Base-by-base conservation (phyloP, 2,329 filamentous ascomycete species). In the Aspergillus aculeatinus region DNA sequence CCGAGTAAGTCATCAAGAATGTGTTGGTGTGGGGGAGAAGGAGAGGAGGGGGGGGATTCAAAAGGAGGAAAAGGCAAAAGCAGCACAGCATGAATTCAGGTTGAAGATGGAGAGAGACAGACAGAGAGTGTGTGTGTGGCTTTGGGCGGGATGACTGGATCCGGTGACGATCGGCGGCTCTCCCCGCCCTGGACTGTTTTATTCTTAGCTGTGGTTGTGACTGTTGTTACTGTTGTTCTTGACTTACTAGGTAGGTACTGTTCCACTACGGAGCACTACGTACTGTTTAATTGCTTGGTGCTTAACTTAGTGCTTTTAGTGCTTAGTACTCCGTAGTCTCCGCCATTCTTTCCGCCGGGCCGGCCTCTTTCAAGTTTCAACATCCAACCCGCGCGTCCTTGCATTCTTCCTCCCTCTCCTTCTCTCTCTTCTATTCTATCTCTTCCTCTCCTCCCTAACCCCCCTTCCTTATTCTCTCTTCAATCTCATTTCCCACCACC, bases 181-280 rank as follows among this genome's bases (percentile, higher is more conserved):
- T 57, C 57, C 61, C 52, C 61, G 59, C 33, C 62, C 60, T 58
- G 31, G 42, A 31, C 47, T 50, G 42, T 29, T 54, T 44, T 59
- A 54, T 51, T 54, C 48, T 51, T 48, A 54, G 31, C 35, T 48
- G 49, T 21, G 7, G 27, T 29, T 29, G 5, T 9, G 2, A 27
- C 27, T 27, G 25, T 27, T 27, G 6, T 27, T 6, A 7, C 7
- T 7, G 27, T 27, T 23, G 23, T 23, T 23, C 4, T 23, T 23
- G 4, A 4, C 4, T 23, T 1, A 4, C 3, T 23, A 23, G 3
- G 3, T 23, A 23, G 21, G 2, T 21, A 27, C 27, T 10, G 27
- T 29, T 29, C 27, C 27, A 29, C 27, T 35, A 35, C 10, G 33
- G 33, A 35, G 33, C 12, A 12, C 27, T 29, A 6, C 27, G 25